Percentiles rank a stretch among this genome's conserved stretches.
Conservation (phyloP, 306 rosid species). For the Begonia peltatifolia region DNA sequence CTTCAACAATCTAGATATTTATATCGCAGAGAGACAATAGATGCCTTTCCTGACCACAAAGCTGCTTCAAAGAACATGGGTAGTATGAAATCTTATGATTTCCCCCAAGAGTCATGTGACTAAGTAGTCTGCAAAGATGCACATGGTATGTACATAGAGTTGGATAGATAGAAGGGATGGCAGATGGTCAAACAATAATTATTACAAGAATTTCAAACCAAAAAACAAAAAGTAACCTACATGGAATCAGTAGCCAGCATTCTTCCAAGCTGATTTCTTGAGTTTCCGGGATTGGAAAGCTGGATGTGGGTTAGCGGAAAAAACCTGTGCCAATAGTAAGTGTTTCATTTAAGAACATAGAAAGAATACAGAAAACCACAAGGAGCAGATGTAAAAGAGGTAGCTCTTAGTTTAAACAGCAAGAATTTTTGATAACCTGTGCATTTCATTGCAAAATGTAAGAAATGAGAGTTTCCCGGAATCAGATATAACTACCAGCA, state of each 20-base stretch:
- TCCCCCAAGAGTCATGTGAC: no score
- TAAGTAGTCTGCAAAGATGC: no score
- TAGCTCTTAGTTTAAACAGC: not conserved
- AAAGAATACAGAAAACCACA: not conserved
- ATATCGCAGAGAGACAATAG: no score
- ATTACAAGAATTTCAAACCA: not conserved
- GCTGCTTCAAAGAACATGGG: no score
- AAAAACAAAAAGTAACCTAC: slow-evolving; percentile 22
- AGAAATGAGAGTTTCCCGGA: slow-evolving; percentile 92
- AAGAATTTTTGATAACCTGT: slow-evolving; percentile 38
- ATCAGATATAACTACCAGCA: slow-evolving; percentile 74
- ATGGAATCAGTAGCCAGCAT: slow-evolving; percentile 69
- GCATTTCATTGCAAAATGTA: slow-evolving; percentile 88
- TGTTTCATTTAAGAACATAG: not conserved
- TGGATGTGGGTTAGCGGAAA: slow-evolving; percentile 61
- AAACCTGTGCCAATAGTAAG: slow-evolving; percentile 37
- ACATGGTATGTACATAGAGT: no score
- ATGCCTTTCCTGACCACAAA: no score
- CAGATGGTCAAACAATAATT: no score
- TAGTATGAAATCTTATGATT: no score
- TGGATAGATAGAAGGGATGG: no score
- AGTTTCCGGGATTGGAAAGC: slow-evolving; percentile 72
- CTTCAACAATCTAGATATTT: no score
- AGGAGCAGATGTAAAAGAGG: not conserved
- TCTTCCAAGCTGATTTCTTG: slow-evolving; percentile 67